These are phyloP conservation scores for Arabidopsis suecica DNA, from an alignment of 345 rosid genomes.

Conservation along the genomic window DNA sequence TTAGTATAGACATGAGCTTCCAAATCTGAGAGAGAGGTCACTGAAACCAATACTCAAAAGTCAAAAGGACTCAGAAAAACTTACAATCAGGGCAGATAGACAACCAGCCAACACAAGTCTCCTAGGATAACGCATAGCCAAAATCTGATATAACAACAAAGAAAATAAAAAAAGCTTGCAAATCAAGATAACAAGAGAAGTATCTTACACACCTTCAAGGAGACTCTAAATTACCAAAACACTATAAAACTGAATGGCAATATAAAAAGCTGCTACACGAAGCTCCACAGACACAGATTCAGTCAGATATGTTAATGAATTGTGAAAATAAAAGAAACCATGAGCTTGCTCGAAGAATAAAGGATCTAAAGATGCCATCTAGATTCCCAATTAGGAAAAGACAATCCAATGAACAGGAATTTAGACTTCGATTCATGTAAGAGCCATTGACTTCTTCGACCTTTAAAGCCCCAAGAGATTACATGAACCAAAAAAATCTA, in stretches of 20 bases:
- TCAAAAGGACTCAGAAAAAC: constrained; percentile 34
- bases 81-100: constrained; percentile 74
- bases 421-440: neutral
- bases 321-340: neutral
- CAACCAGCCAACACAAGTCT: constrained; percentile 95
- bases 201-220: neutral
- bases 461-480: neutral
- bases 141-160: constrained; percentile 63
- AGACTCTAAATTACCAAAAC: constrained; percentile 21
- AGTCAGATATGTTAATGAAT: neutral
- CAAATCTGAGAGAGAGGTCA: constrained; percentile 13
- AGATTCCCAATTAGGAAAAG: neutral
- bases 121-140: constrained; percentile 99
- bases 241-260: neutral
- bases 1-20: neutral
- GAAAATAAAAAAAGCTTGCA: too few species aligned
- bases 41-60: neutral
- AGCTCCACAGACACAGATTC: neutral
- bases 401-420: neutral
- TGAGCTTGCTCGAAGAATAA: neutral
- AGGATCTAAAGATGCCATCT: neutral
- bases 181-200: neutral
- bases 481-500: too few species aligned
- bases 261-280: neutral
- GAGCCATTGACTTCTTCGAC: constrained; percentile 3